Conservation (phyloP, 2,329 filamentous ascomycete species). For the Fusarium tricinctum region DNA sequence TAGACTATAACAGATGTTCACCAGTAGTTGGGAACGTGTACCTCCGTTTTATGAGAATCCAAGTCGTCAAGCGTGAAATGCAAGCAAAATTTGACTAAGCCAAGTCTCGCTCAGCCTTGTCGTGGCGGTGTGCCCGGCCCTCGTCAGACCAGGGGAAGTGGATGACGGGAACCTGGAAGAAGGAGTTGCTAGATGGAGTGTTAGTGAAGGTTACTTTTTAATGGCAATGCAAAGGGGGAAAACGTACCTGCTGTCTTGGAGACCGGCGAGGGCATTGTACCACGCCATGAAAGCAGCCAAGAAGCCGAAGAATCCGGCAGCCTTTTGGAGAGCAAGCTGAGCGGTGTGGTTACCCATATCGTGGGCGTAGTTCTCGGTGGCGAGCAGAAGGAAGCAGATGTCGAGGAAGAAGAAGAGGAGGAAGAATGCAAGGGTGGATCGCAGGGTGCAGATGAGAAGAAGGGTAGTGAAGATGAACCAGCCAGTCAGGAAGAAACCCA, state of each 20-base stretch:
- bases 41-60: slow-evolving; percentile 33
- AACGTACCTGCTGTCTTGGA: slow-evolving; percentile 77
- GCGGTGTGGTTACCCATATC: slow-evolving; percentile 65
- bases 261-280: slow-evolving; percentile 88
- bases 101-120: slow-evolving; percentile 56
- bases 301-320: slow-evolving; percentile 85
- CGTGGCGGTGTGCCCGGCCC: slow-evolving; percentile 70
- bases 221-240: background rate
- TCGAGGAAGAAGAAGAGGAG: slow-evolving; percentile 82
- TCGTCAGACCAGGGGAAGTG: slow-evolving; percentile 96
- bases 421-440: slow-evolving; percentile 84
- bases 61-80: slow-evolving; percentile 42
- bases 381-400: slow-evolving; percentile 80
- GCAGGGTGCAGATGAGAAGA: slow-evolving; percentile 79
- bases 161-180: slow-evolving; percentile 92
- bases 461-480: slow-evolving; percentile 91
- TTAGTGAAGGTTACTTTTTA: slow-evolving; percentile 51
- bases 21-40: background rate
- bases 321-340: slow-evolving; percentile 69
- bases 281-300: slow-evolving; percentile 85
- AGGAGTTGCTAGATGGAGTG: slow-evolving; percentile 73
- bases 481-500: slow-evolving; percentile 81
- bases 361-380: slow-evolving; percentile 70
- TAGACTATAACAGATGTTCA: background rate
- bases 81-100: slow-evolving; percentile 38